A percentile compares a stretch with the other conserved stretches of the same genome.
Conservation (phyloP, 2,329 filamentous ascomycete species). For the Fusarium sp. region DNA sequence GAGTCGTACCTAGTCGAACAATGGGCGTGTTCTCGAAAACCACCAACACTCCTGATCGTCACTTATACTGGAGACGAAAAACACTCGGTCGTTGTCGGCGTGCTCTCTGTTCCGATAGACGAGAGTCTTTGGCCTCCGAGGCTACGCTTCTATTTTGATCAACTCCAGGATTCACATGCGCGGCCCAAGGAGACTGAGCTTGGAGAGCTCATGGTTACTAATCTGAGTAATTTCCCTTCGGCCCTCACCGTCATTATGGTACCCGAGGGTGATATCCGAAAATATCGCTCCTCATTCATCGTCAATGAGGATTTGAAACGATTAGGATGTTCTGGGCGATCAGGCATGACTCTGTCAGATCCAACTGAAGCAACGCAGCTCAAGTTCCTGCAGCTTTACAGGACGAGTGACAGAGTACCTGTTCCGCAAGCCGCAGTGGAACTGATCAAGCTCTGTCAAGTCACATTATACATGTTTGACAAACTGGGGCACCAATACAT, state of each 20-base stretch:
- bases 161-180: slow-evolving; percentile 85
- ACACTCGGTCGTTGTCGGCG: slow-evolving; percentile 80
- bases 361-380: slow-evolving; percentile 84
- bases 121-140: slow-evolving; percentile 82
- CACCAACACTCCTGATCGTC: slow-evolving; percentile 90
- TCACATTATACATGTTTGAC: slow-evolving; percentile 86
- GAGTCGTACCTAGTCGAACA: slow-evolving; percentile 96
- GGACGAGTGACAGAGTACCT: slow-evolving; percentile 82
- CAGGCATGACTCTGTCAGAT: slow-evolving; percentile 80
- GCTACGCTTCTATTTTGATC: slow-evolving; percentile 84
- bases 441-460: slow-evolving; percentile 89
- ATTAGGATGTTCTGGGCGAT: slow-evolving; percentile 88
- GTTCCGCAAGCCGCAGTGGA: slow-evolving; percentile 84
- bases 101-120: slow-evolving; percentile 84
- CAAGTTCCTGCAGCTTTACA: slow-evolving; percentile 92
- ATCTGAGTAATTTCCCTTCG: slow-evolving; percentile 90
- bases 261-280: slow-evolving; percentile 84
- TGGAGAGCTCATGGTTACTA: slow-evolving; percentile 92
- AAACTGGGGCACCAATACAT: slow-evolving; percentile 89
- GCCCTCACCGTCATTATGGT: slow-evolving; percentile 91
- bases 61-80: slow-evolving; percentile 90
- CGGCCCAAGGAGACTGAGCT: slow-evolving; percentile 82
- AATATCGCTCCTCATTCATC: slow-evolving; percentile 84
- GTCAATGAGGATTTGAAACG: slow-evolving; percentile 95
- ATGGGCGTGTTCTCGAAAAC: slow-evolving; percentile 92